These are phyloP conservation scores for Apiospora hydei DNA, from an alignment of 2,329 filamentous ascomycete species.

Conservation along the genomic window DNA sequence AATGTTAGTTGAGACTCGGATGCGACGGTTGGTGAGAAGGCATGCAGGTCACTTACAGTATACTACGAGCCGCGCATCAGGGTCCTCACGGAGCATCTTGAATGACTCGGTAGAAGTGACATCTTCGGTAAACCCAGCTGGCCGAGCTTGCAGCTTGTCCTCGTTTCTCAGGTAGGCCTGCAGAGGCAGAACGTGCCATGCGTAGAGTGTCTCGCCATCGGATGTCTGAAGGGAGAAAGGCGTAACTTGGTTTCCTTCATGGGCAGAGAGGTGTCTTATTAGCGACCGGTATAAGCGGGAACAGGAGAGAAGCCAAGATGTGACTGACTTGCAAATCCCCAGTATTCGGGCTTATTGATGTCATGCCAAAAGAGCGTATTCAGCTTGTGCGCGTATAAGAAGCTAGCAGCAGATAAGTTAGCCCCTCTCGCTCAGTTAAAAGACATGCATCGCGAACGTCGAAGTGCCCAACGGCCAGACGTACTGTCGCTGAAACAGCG, in stretches of 20 bases:
- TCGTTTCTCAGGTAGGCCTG: slow-evolving; percentile 70
- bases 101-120: slow-evolving; percentile 49
- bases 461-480: slow-evolving; percentile 39
- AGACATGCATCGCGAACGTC: not conserved
- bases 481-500: slow-evolving; percentile 82
- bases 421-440: slow-evolving; percentile 2
- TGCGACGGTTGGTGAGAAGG: not conserved
- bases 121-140: slow-evolving; percentile 53
- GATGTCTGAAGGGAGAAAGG: slow-evolving; percentile 72
- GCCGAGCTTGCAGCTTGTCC: slow-evolving; percentile 60
- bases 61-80: slow-evolving; percentile 52
- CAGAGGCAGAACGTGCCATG: slow-evolving; percentile 79
- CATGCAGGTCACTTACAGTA: slow-evolving; percentile 55
- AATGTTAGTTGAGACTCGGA: not conserved
- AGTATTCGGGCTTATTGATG: slow-evolving; percentile 77
- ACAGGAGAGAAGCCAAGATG: not conserved
- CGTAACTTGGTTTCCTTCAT: slow-evolving; percentile 72
- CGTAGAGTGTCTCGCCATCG: slow-evolving; percentile 73
- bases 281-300: not conserved
- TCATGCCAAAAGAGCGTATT: slow-evolving; percentile 77
- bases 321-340: slow-evolving; percentile 82
- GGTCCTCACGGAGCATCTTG: slow-evolving; percentile 52
- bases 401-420: slow-evolving; percentile 57
- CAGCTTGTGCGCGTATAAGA: slow-evolving; percentile 83
- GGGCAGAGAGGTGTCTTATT: slow-evolving; percentile 31